Evolutionary conservation across 257 asterid species (phyloP).

Genomic region (Ballota nigra): DNA sequence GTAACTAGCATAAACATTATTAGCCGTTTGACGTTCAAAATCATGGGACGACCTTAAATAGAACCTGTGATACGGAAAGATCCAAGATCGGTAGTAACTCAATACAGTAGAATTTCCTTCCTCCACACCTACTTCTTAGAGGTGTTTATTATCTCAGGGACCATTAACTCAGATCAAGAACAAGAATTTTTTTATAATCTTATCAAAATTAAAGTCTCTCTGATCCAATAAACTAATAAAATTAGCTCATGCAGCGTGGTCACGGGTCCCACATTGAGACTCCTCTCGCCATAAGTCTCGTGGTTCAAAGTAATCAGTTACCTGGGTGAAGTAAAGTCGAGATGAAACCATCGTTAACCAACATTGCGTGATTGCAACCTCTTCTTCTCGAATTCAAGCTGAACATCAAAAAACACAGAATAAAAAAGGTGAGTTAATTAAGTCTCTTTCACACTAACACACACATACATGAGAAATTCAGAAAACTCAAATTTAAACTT

Average conservation of each 20-base stretch:
- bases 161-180: background rate
- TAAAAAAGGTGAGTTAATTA: background rate
- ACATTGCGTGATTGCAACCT: conserved; percentile 47
- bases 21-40: background rate
- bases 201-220: conserved; percentile 12
- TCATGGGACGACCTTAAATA: background rate
- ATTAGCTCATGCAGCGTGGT: conserved; percentile 7
- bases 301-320: conserved; percentile 4
- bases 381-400: conserved; percentile 76
- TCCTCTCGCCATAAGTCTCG: conserved; percentile 6
- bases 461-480: background rate
- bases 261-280: background rate
- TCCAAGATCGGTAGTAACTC: background rate
- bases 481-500: background rate
- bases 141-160: background rate
- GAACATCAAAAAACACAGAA: conserved; percentile 6
- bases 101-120: background rate
- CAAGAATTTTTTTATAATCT: conserved; percentile 7
- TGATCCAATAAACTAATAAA: conserved; percentile 5
- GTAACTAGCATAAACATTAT: background rate
- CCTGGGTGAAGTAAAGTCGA: background rate
- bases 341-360: conserved; percentile 25
- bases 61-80: background rate
- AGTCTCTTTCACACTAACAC: background rate
- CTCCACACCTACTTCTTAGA: background rate